Percentiles rank a stretch among this genome's conserved stretches.
phyloP scores from a whole-genome alignment of 176 grass and related monocot genomes.

The Tuctoria greenei region DNA sequence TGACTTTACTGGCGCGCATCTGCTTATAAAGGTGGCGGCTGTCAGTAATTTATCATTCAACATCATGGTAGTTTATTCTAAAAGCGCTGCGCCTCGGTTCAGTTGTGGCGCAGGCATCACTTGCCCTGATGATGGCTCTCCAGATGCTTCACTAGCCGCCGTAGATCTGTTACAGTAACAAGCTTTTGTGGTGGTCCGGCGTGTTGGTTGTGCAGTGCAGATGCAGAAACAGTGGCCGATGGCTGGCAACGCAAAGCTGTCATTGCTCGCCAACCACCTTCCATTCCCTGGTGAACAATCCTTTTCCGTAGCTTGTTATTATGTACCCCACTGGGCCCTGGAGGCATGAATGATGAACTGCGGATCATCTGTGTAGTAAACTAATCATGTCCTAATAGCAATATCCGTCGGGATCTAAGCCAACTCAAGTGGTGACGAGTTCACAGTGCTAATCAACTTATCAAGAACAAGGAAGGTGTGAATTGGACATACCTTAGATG shows the following conservation, averaged over 20 bases:
- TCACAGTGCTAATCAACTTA: too few relatives aligned
- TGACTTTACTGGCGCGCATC: conserved; percentile 26
- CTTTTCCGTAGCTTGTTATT: neutral
- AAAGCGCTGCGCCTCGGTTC: neutral
- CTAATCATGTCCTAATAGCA: too few relatives aligned
- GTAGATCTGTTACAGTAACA: neutral
- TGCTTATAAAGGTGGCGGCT: conserved; percentile 25
- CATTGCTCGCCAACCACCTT: conserved; percentile 25
- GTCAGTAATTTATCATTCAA: conserved; percentile 11
- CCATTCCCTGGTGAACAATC: conserved; percentile 11
- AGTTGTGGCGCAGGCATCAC: neutral
- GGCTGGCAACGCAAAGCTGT: conserved; percentile 25
- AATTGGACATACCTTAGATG: too few relatives aligned
- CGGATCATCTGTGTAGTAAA: too few relatives aligned
- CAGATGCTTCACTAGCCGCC: conserved; percentile 1
- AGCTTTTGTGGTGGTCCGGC: neutral
- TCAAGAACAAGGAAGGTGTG: too few relatives aligned
- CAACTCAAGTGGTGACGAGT: too few relatives aligned
- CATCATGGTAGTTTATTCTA: neutral
- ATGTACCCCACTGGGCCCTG: neutral
- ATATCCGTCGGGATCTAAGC: too few relatives aligned
- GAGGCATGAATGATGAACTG: neutral
- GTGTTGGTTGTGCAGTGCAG: neutral
- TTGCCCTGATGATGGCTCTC: neutral
- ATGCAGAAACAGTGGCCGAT: neutral